Evolutionary conservation across 208 protist species (phyloP), one percentile per base, ranked within the genome.

Genomic region (Trypanosomatidae sp.): DNA sequence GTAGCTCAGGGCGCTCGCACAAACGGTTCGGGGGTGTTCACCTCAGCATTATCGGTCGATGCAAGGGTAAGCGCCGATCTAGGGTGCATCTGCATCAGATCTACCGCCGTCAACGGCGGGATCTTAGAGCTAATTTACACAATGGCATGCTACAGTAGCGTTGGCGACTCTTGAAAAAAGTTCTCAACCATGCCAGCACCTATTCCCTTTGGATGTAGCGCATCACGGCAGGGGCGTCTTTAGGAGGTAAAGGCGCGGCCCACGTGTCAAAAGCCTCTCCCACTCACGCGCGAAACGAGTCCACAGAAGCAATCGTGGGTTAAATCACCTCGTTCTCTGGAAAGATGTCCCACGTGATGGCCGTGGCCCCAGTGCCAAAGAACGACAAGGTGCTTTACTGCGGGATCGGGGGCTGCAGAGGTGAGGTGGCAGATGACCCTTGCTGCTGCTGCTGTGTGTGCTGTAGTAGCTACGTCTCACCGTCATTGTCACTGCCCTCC

Each of bases 301-400:
- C 76, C 25, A 81, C 56, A 19, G 90, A 91, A 50, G 93, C 88
- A 60, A 93, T 84, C 8, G 86, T 93, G 13, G 88, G 85, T 77
- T 94, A 88, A 55, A 89, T 76, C 30, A 92, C 83, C 68, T 94
- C 82, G 15, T 76, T 65, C 2, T 75, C 78, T 13, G 87, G 85
- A 52, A 93, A 94, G 6, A 93, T 81, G 46, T 84, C 89, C 89
- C 91, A 94, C 33, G 89, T 93, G 55, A 91, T 69, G 8, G 86
- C 82, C 15, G 77, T 93, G 2, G 89, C 80, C 30, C 77, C 84
- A 8, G 59, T 55, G 30, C 84, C 77, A 49, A 85, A 84, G 43
- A 81, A 73, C 4, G 52, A 62, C 47, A 62, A 62, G 59, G 22
- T 33, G 59, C 50, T 44, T 68, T 69, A 49, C 55, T 55, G 65